Base-by-base conservation (phyloP, 2,329 filamentous ascomycete genomes). In the Gnomoniopsis sp. region DNA sequence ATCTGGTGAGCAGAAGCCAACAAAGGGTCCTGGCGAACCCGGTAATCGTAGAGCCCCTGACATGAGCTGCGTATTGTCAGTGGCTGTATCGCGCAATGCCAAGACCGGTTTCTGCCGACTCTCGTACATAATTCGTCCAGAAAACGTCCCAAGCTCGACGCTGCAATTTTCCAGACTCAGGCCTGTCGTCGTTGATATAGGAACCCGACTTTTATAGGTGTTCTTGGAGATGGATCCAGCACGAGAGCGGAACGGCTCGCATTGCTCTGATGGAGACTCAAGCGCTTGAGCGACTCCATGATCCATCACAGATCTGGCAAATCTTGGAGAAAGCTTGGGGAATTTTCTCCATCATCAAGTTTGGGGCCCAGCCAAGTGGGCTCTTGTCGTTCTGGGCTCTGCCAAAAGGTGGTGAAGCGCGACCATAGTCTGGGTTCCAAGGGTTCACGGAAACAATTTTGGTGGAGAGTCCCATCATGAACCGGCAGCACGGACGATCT, bases 271-370 rank as follows among this genome's bases (percentile, higher is more conserved):
- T 62, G 60, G 60, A 59, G 60, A 59, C 57, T 44, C 23, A 50
- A 38, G 38, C 51, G 49, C 53, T 59, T 23, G 49, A 58, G 55
- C 12, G 59, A 59, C 57, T 55, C 48, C 57, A 56, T 50, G 52
- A 41, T 56, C 52, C 59, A 53, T 61, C 44, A 56, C 49, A 59
- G 57, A 59, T 58, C 54, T 56, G 30, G 52, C 57, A 57, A 62
- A 62, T 57, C 56, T 59, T 62, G 60, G 60, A 58, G 56, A 59
- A 47, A 59, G 34, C 48, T 59, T 62, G 60, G 60, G 52, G 60
- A 51, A 23, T 53, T 48, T 44, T 23, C 58, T 58, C 19, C 48
- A 53, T 49, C 53, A 41, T n/a, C 43, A 38, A 46, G 52, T 49
- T 61, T 59, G 56, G 59, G 59, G 59, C 55, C 59, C 49, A 59